Percentiles rank a stretch among this genome's conserved stretches.
Evolutionary conservation across 257 asterid genomes (phyloP).

Genomic region (Solanum tacnaense): DNA sequence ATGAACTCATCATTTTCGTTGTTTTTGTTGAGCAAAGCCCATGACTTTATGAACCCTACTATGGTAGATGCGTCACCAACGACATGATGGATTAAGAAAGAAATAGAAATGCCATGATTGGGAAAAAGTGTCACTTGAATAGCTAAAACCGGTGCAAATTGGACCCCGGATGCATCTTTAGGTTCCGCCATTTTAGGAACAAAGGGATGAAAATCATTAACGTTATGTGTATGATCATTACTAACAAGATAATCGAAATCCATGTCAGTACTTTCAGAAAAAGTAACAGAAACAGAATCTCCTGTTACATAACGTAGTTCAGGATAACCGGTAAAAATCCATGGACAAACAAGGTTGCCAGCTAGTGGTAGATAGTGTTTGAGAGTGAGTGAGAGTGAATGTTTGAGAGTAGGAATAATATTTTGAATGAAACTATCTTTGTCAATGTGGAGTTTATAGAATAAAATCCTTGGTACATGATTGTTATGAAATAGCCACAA

Average conservation of each 20-base stretch:
- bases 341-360: slow-evolving; percentile 3
- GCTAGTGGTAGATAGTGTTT: slow-evolving; percentile 8
- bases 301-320: background rate
- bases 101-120: background rate
- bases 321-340: background rate
- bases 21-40: slow-evolving; percentile 6
- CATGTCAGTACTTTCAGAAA: background rate
- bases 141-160: background rate
- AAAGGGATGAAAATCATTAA: background rate
- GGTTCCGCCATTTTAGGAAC: background rate
- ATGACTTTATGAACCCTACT: background rate
- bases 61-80: slow-evolving; percentile 3
- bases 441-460: background rate
- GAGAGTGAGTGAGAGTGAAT: slow-evolving; percentile 7
- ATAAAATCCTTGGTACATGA: background rate
- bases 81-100: slow-evolving; percentile 1
- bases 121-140: slow-evolving; percentile 14
- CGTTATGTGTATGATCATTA: background rate
- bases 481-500: background rate
- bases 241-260: background rate
- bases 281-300: background rate
- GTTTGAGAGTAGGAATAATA: slow-evolving; percentile 9
- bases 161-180: background rate
- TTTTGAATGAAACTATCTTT: background rate
- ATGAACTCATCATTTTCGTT: background rate